phyloP scores from a whole-genome alignment of 176 grass and related monocot genomes.

The Eremochloa ophiuroides region DNA sequence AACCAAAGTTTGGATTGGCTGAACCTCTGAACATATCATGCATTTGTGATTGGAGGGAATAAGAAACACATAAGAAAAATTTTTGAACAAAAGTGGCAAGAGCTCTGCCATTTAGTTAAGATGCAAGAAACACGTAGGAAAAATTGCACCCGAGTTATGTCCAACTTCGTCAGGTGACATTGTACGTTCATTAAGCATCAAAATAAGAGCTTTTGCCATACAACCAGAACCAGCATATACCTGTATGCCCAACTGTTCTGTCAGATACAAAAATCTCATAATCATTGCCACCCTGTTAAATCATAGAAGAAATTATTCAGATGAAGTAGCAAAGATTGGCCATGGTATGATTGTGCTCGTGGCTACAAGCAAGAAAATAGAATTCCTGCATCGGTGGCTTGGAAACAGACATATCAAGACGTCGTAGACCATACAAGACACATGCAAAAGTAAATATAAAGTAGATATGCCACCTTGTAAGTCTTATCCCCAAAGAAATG shows the following conservation, averaged over 20 bases:
- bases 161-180: background rate
- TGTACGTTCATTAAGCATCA: background rate
- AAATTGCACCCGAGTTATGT: background rate
- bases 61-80: background rate
- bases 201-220: slow-evolving; percentile 2
- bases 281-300: slow-evolving; percentile 85
- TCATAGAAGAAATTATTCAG: background rate
- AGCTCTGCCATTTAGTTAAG: no score
- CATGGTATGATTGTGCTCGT: background rate
- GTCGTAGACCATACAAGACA: background rate
- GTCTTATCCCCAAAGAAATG: slow-evolving; percentile 99
- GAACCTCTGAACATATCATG: background rate
- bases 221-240: slow-evolving; percentile 40
- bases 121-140: no score
- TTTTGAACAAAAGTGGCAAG: no score
- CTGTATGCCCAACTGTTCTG: slow-evolving; percentile 85
- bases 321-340: background rate
- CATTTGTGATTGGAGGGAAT: background rate
- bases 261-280: slow-evolving; percentile 87
- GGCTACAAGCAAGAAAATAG: background rate
- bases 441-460: background rate
- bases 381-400: background rate
- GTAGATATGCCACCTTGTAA: slow-evolving; percentile 54
- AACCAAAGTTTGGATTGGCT: background rate
- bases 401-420: background rate